Base-by-base conservation (phyloP, 192 early-diverging fungal species). In the Linnemannia zychae region DNA sequence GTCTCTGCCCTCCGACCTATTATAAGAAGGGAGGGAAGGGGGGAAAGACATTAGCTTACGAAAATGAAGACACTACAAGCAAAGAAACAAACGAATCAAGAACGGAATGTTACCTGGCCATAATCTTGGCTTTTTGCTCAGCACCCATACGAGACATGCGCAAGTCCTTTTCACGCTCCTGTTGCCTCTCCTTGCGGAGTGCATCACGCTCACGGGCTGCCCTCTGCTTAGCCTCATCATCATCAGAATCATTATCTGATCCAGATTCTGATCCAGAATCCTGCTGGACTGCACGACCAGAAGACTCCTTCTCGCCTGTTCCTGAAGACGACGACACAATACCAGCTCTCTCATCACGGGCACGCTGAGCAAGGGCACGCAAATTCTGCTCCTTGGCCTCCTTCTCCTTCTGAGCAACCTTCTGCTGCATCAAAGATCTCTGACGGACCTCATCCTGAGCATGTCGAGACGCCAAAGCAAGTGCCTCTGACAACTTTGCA, bases 391-490 rank as follows among this genome's bases (percentile, higher is more conserved):
- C 99, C 86, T 98, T 97, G 34, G 94, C 94, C 52, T 96, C 95
- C 90, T 98, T 99, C 84, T 98, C 95, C 87, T 98, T 98, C 67
- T 94, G 94, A 9, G 97, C 97, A 40, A 99, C 86, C 75, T 96
- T 97, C 52, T 96, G 92, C 82, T 96, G 94, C 93, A 99, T 96
- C 69, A 97, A 90, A 22, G 93, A 94, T 60, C 99, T 94, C 83
- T 98, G 94, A 74, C 94, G 89, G 16, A 99, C 98, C 87, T 99
- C 98, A 52, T 96, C 95, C 46, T 98, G 94, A 31, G 98, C 97
- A 80, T 98, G 96, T 18, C 96, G 91, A 77, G 99, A 96, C 20
- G 98, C 98, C 65, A 97, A 93, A 44, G 92, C 95, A 38, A 99
- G 90, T 2, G 99, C 97, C 84, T 99, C 98, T 4, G 98, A 94